These are phyloP conservation scores for Trichoderma guizhouense DNA, from an alignment of 2,329 filamentous ascomycete genomes.

Conservation along the genomic window DNA sequence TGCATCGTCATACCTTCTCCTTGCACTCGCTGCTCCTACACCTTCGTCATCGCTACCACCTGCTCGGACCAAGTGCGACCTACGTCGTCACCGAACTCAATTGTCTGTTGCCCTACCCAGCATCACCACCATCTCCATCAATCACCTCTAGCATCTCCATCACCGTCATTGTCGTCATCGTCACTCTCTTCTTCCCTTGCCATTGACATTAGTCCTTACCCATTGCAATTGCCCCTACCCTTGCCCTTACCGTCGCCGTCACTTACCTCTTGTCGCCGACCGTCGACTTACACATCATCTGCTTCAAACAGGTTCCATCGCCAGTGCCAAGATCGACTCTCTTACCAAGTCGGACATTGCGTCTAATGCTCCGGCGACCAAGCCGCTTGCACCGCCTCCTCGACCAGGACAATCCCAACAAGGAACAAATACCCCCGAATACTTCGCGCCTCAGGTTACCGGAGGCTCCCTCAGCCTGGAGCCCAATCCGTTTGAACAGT, in stretches of 20 bases:
- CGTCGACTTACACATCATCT: constrained; percentile 2
- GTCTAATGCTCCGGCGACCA: constrained; percentile 57
- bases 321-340: constrained; percentile 47
- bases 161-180: background rate
- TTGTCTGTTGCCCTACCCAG: constrained; percentile 4
- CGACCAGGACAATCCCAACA: constrained; percentile 52
- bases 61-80: constrained; percentile 8
- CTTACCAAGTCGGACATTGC: constrained; percentile 47
- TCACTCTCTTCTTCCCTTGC: background rate
- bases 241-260: background rate
- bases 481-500: constrained; percentile 96
- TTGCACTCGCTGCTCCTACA: constrained; percentile 16
- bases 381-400: constrained; percentile 68
- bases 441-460: constrained; percentile 57
- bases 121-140: background rate
- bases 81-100: background rate
- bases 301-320: constrained; percentile 36
- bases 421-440: constrained; percentile 60
- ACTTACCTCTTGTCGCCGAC: background rate
- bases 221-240: background rate
- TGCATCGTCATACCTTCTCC: constrained; percentile 19
- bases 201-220: background rate
- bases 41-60: constrained; percentile 21
- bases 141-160: background rate
- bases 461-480: constrained; percentile 66